Evolutionary conservation across 2,329 filamentous ascomycete genomes (phyloP).

Genomic region (Grosmannia serpens): DNA sequence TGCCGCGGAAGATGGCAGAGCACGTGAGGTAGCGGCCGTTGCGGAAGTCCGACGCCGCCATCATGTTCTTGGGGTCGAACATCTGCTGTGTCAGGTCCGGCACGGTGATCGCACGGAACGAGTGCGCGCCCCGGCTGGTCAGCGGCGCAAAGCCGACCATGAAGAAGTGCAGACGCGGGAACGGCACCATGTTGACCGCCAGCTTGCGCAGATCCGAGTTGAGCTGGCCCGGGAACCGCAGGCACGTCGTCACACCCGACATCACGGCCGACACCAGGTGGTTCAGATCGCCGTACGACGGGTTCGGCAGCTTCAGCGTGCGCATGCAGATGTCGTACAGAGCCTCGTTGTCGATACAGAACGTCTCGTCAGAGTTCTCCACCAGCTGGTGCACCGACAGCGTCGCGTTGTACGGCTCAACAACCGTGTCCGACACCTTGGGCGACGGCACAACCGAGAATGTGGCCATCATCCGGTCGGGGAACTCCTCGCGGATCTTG

Average conservation of each 20-base stretch:
- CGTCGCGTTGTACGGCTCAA: conserved; percentile 99
- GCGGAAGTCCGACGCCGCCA: conserved; percentile 99
- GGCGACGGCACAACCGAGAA: conserved; percentile 98
- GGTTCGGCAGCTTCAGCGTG: conserved; percentile 96
- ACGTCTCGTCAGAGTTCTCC: conserved; percentile 99
- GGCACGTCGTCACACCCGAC: conserved; percentile 96
- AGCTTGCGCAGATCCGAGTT: conserved; percentile 99
- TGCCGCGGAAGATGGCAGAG: conserved; percentile 99
- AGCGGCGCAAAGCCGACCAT: conserved; percentile 99
- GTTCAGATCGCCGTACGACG: conserved; percentile 98
- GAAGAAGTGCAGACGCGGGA: conserved; percentile 99
- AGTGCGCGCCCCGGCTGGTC: conserved; percentile 73
- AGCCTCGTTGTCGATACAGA: conserved; percentile 99
- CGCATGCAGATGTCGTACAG: conserved; percentile 99
- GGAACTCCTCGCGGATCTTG: conserved; percentile 99
- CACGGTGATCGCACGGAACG: conserved; percentile 95
- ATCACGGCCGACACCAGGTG: conserved; percentile 99
- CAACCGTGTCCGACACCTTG: conserved; percentile 99
- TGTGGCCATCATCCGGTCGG: conserved; percentile 99
- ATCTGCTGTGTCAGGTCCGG: conserved; percentile 99
- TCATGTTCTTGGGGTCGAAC: conserved; percentile 99
- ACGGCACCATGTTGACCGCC: conserved; percentile 99
- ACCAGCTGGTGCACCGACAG: conserved; percentile 98
- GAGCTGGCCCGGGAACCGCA: conserved; percentile 98
- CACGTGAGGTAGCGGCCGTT: conserved; percentile 99